Conservation (phyloP, 2,329 filamentous ascomycete species). For the Fusarium sp. region DNA sequence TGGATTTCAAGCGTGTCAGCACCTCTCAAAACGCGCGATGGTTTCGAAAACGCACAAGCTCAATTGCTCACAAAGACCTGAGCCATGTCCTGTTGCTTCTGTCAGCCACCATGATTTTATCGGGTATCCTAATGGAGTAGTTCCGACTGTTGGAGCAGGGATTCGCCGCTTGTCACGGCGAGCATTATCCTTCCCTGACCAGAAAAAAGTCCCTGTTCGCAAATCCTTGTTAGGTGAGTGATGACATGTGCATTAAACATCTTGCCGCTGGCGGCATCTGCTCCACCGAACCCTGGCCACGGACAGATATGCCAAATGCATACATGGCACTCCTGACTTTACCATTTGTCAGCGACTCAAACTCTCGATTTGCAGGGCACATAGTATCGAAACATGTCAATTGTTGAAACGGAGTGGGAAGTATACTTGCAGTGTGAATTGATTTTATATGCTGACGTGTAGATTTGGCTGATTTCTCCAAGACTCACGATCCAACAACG, state of each 20-base stretch:
- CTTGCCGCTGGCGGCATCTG: slow-evolving; percentile 42
- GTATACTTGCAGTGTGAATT: no score
- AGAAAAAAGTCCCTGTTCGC: slow-evolving; percentile 28
- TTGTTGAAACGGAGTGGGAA: no score
- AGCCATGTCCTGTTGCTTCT: slow-evolving; percentile 19
- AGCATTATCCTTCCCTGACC: slow-evolving; percentile 37
- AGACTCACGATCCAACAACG: slow-evolving; percentile 11
- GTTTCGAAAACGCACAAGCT: slow-evolving; percentile 16
- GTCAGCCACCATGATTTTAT: slow-evolving; percentile 29
- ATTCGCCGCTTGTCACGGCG: slow-evolving; percentile 31
- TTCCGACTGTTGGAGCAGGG: slow-evolving; percentile 40
- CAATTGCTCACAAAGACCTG: neutral
- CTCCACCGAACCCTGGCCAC: slow-evolving; percentile 30
- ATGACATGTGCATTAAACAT: slow-evolving; percentile 26
- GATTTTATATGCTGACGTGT: slow-evolving; percentile 14
- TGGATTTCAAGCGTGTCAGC: neutral
- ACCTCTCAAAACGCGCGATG: neutral
- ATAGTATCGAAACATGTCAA: no score
- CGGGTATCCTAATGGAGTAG: slow-evolving; percentile 43
- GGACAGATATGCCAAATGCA: slow-evolving; percentile 38
- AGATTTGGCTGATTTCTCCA: slow-evolving; percentile 5
- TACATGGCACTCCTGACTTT: slow-evolving; percentile 26
- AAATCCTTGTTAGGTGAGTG: slow-evolving; percentile 19
- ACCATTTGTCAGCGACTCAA: slow-evolving; percentile 39
- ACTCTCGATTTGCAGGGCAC: no score